Evolutionary conservation across 2,329 filamentous ascomycete genomes (phyloP).

Genomic region (Neonectria punicea): DNA sequence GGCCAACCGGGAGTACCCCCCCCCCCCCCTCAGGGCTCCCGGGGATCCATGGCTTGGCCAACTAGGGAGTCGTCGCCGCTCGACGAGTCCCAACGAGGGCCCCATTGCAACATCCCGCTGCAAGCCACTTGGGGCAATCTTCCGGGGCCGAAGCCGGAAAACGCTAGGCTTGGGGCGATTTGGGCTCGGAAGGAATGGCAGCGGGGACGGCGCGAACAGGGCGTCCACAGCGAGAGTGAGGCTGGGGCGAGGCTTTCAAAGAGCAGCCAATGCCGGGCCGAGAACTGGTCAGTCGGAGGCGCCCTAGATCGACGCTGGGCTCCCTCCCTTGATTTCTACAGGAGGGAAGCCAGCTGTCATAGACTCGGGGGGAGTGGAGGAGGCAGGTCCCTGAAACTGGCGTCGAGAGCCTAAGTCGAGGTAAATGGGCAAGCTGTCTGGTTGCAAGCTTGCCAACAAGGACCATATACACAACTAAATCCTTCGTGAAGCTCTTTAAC

Average conservation of each 20-base stretch:
- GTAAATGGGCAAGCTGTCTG: too few species aligned
- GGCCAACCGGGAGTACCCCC: too few species aligned
- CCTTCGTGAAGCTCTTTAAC: background rate
- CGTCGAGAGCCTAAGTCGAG: background rate
- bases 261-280: conserved; percentile 7
- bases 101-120: conserved; percentile 17
- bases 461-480: background rate
- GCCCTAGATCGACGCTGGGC: conserved; percentile 8
- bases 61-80: background rate
- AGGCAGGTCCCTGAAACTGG: background rate
- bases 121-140: conserved; percentile 12
- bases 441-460: too few species aligned
- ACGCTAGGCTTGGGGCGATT: conserved; percentile 10
- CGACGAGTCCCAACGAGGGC: conserved; percentile 7
- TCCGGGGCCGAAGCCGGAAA: conserved; percentile 1
- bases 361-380: background rate
- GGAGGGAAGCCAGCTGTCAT: background rate
- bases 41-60: conserved; percentile 10
- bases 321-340: background rate
- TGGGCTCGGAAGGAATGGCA: conserved; percentile 13
- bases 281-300: conserved; percentile 3
- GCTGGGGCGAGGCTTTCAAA: background rate
- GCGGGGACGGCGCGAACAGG: conserved; percentile 4
- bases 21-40: too few species aligned
- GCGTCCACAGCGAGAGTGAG: conserved; percentile 5